Evolutionary conservation across 352 stramenopile species (phyloP).

Genomic region (Pythium oligandrum): DNA sequence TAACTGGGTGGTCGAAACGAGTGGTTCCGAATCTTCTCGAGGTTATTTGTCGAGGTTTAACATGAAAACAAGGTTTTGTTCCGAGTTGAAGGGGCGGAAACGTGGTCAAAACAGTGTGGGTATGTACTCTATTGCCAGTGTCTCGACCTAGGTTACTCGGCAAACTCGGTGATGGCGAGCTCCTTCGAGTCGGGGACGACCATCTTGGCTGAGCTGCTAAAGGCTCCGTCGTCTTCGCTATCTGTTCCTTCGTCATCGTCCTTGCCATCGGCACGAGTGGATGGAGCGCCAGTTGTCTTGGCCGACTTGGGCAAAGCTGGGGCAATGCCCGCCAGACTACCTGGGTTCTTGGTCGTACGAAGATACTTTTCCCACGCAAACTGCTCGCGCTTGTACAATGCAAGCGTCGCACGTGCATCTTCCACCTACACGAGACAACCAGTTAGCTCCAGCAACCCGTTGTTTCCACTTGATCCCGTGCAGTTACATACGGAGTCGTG

Average conservation of each 20-base stretch:
- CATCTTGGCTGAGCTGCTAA: conserved; percentile 16
- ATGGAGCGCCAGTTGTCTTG: conserved; percentile 1
- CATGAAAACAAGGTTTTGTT: no score
- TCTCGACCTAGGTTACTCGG: conserved; percentile 33
- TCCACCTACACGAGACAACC: conserved; percentile 36
- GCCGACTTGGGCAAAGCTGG: conserved; percentile 34
- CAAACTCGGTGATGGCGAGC: conserved; percentile 72
- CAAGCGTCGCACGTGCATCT: conserved; percentile 68
- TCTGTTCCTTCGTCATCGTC: conserved; percentile 15
- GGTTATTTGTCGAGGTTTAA: no score
- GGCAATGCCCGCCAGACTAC: conserved; percentile 46
- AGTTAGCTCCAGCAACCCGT: not conserved
- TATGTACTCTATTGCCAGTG: conserved; percentile 1
- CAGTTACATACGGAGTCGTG: conserved; percentile 65
- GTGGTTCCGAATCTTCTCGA: no score
- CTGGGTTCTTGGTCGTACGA: conserved; percentile 48
- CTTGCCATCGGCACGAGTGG: conserved; percentile 20
- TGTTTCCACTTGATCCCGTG: no score
- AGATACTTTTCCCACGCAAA: conserved; percentile 85
- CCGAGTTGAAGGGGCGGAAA: no score
- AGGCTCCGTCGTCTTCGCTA: conserved; percentile 20
- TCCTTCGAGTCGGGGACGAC: conserved; percentile 53
- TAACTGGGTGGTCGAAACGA: no score
- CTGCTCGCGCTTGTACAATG: conserved; percentile 82
- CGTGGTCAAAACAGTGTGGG: no score